Base-by-base conservation (phyloP, 2,329 filamentous ascomycete genomes). In the Cercospora canescens region DNA sequence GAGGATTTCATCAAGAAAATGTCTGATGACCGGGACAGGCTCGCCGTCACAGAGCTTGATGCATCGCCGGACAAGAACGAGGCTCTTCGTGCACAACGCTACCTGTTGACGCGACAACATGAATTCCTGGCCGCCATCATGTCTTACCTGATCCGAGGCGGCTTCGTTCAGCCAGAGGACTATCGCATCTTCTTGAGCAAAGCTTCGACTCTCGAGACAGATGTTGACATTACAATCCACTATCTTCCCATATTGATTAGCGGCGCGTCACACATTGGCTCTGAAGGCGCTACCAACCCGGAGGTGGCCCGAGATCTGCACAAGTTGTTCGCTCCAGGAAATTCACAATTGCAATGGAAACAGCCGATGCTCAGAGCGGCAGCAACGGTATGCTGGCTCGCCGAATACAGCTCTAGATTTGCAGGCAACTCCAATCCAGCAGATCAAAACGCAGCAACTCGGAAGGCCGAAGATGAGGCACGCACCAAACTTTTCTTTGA, bases 351-450 rank as follows among this genome's bases (percentile, higher is more conserved):
- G 48, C 81, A 85, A 16, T 97, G 93, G 91, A 83, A 86, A 24
- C 78, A 96, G 41, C 84, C 89, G 16, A 90, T 89, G 71, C 85
- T 98, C 12, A 90, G 94, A 72, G 92, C 94, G 54, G 90, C 92
- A 3, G 86, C 94, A 12, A 86, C 88, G 62, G 87, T 90, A 4
- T 93, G 92, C 86, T 99, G 95, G 95, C 85, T 97, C 55, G 90
- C 92, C 34, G 93, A 98, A 75, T 97, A 97, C 79, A 95, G 92
- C 71, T 92, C 93, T 2, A 92, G 93, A 83, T 97, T 75, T 60
- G 63, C 61, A 6, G 70, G 71, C 11, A 65, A 65, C 12, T 66
- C 67, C 9, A 67, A 62, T 30, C 68, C 70, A 28, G 64, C 66
- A n/a, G 57, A 83, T 28, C 82, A 88, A 30, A 83, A 84, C 50